These are phyloP conservation scores for Paecilomyces sp. DNA, from an alignment of 2,329 filamentous ascomycete species.

Conservation along the genomic window DNA sequence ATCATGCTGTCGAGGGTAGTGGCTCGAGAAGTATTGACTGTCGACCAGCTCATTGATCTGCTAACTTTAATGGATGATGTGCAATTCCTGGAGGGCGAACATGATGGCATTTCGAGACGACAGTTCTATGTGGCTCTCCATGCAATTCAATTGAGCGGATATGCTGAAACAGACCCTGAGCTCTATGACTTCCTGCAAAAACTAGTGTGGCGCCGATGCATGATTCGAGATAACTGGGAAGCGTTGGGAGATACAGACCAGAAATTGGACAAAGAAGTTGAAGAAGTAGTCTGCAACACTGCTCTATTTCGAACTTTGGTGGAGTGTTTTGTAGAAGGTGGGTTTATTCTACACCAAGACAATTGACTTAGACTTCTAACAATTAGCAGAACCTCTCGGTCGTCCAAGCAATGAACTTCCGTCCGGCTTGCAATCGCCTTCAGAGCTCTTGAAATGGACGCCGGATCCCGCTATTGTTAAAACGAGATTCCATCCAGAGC, in stretches of 20 bases:
- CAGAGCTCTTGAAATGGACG: constrained; percentile 20
- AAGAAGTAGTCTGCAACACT: constrained; percentile 57
- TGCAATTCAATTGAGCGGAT: constrained; percentile 46
- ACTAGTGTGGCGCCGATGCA: constrained; percentile 83
- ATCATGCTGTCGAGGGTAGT: constrained; percentile 64
- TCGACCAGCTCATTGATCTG: constrained; percentile 51
- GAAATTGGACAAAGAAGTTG: constrained; percentile 63
- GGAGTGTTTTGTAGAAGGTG: constrained; percentile 58
- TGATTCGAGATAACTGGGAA: constrained; percentile 78
- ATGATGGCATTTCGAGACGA: constrained; percentile 42
- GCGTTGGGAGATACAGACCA: constrained; percentile 69
- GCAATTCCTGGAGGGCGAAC: constrained; percentile 37
- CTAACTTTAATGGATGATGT: constrained; percentile 69
- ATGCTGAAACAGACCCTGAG: constrained; percentile 48
- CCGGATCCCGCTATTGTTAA: constrained; percentile 44
- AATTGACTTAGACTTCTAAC: not conserved
- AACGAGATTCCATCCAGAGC: constrained; percentile 51
- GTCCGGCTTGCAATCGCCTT: constrained; percentile 18
- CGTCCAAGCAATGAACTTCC: constrained; percentile 10
- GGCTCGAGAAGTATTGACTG: constrained; percentile 58
- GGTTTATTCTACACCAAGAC: not conserved
- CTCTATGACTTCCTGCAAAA: constrained; percentile 49
- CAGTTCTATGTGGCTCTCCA: constrained; percentile 71
- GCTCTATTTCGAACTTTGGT: constrained; percentile 61
- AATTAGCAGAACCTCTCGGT: constrained; percentile 10